Evolutionary conservation across 106 monocot genomes (phyloP), one percentile per base, ranked within the genome.

Genomic region (Triglochin maritima): DNA sequence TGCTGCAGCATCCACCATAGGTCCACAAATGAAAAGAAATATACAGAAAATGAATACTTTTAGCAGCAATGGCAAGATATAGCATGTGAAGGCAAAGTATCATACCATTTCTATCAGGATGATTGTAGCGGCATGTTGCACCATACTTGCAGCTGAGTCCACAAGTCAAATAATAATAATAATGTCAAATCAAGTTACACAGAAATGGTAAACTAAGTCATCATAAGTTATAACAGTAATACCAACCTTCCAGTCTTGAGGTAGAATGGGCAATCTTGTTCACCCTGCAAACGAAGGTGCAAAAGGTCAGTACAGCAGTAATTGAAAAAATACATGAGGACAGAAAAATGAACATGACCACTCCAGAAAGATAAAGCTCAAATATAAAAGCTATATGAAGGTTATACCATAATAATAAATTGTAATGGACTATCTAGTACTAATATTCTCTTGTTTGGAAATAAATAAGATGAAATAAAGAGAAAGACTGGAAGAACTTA

Each of bases 231-330:
- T 10, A 56, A 54, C 17, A 10, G 2, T 45, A 42, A 66, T 47
- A 5, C 50, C 50, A 69, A 96, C 96, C 96, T 98, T 57, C 92
- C 98, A 74, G 91, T 98, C 71, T 89, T 98, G 55, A 92, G 64
- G 69, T 98, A 98, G 81, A 98, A 98, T 62, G 91, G 84, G 49
- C 98, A 98, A 79, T 98, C 91, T 44, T 73, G 59, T 76, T 92
- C 88, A 61, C 85, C 91, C 98, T 98, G 64, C 58, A 86, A 3
- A 69, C 52, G 48, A 56, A 17, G 4, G 46, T 11, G 3, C 10
- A 56, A 11, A 71, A 11, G 62, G 43, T 7, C 51, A 43, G 54
- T 43, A 44, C 8, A 44, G 41, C 42, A 8, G 8, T 4, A 63
- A 2, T 4, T 9, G 0, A 29, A 29, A 29, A 29, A 29, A 29